Base-by-base conservation (phyloP, 1,284 basidiomycete species). In the Ustilago esculenta region DNA sequence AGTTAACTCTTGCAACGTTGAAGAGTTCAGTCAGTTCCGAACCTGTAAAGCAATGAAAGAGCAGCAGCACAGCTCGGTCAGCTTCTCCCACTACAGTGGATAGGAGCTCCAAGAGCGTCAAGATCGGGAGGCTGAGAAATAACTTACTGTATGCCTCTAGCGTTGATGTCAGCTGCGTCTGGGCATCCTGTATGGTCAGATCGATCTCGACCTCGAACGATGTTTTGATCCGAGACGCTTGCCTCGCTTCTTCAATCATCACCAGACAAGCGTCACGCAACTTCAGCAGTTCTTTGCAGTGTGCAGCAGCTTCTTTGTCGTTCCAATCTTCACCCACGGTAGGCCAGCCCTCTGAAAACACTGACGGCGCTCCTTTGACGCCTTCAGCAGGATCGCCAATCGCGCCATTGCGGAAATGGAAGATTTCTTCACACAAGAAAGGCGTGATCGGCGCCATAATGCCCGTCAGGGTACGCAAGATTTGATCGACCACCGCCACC, bases 371-470 rank as follows among this genome's bases (percentile, higher is more conserved):
- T 2, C 33, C 48, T 21, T 30, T 24, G 10, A 32, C 29, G 11
- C 64, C 59, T 23, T 48, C 52, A 8, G 24, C 41, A 1, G 79
- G 79, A 44, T 81, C 79, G 6, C 20, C 20, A 7, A 17, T 50
- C 5, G 72, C 72, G 0, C 73, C 76, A 20, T 44, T 45, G 30
- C 75, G 73, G 58, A 84, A 85, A 40, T 88, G 85, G 73, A 91
- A 86, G 43, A 96, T 88, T 81, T 98, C 95, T 83, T 98, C 94
- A 0, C 92, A 91, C 3, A 98, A 86, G 79, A 96, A 91, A 2
- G 96, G 95, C 5, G 91, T 85, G 24, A 98, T 89, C 0, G 95
- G 96, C 0, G 92, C 92, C 37, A 95, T 84, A 14, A 94, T 86
- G 6, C 86, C 86, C 0, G 87, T 87, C 82, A 94, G 87, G 0